Evolutionary conservation across 345 rosid species (phyloP).

Genomic region (Anacardium occidentale): DNA sequence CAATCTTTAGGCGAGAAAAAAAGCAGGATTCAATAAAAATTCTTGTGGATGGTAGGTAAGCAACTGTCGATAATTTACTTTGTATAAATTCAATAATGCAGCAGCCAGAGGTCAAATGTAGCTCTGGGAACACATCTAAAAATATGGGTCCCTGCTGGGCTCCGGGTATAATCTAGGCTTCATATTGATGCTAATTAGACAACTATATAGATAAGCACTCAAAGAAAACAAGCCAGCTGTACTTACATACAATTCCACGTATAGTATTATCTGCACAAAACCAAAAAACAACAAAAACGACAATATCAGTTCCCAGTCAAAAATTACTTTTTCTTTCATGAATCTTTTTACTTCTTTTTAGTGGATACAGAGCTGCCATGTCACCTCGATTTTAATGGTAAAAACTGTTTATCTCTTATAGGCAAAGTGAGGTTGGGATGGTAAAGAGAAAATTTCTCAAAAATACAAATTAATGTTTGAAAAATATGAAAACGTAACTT

Average conservation of each 20-base stretch:
- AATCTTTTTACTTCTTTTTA: not conserved
- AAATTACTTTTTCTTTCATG: not conserved
- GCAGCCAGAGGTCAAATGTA: not conserved
- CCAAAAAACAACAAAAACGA: slow-evolving; percentile 2
- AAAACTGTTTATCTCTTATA: too few relatives aligned
- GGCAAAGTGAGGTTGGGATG: too few relatives aligned
- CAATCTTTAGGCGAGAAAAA: too few relatives aligned
- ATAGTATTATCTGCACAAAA: slow-evolving; percentile 66
- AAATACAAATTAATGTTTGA: too few relatives aligned
- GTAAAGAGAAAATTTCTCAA: too few relatives aligned
- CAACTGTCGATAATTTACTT: not conserved
- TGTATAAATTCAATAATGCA: slow-evolving; percentile 1
- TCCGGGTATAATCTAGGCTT: slow-evolving; percentile 1
- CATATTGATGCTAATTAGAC: not conserved
- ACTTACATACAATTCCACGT: slow-evolving; percentile 90
- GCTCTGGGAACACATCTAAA: not conserved
- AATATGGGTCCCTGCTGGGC: slow-evolving; percentile 7
- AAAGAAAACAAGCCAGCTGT: slow-evolving; percentile 27
- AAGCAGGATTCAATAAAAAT: too few relatives aligned
- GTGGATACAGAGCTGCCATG: not conserved
- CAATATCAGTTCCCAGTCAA: slow-evolving; percentile 2
- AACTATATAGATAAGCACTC: slow-evolving; percentile 10
- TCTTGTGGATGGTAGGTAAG: too few relatives aligned
- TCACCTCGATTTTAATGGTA: too few relatives aligned
- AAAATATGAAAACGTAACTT: slow-evolving; percentile 13